Percentiles rank a stretch among this genome's conserved stretches.
Conservation (phyloP, 768 basidiomycete species). For the Panaeolus papilionaceus region DNA sequence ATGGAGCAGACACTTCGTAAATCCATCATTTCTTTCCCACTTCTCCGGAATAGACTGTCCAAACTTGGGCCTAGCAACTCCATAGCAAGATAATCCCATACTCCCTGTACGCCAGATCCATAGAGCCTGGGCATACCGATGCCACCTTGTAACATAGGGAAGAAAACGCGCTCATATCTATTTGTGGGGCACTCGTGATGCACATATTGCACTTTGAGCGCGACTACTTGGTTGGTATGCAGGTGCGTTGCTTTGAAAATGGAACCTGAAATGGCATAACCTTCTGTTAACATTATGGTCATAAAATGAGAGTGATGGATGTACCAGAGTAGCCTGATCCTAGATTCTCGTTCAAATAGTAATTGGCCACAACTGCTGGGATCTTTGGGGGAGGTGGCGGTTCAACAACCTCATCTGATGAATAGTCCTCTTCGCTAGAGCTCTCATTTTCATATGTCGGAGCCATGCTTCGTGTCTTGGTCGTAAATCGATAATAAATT, state of each 20-base stretch:
- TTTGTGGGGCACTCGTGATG: slow-evolving; percentile 82
- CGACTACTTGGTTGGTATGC: slow-evolving; percentile 63
- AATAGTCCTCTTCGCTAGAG: slow-evolving; percentile 24
- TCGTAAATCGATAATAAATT: background rate
- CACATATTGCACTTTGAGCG: slow-evolving; percentile 74
- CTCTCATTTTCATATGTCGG: background rate
- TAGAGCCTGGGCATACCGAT: slow-evolving; percentile 78
- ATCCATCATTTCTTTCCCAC: slow-evolving; percentile 66
- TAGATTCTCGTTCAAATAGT: slow-evolving; percentile 60
- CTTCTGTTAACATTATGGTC: background rate
- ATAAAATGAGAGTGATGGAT: background rate
- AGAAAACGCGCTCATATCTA: slow-evolving; percentile 69
- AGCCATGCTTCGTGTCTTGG: background rate
- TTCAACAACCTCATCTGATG: slow-evolving; percentile 22
- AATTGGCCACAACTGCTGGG: slow-evolving; percentile 62
- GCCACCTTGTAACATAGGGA: slow-evolving; percentile 74
- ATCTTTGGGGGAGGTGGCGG: slow-evolving; percentile 30
- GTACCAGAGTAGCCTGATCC: slow-evolving; percentile 78
- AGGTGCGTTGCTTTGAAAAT: slow-evolving; percentile 71
- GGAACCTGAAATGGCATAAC: slow-evolving; percentile 52
- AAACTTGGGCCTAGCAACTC: slow-evolving; percentile 75
- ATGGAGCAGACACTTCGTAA: slow-evolving; percentile 75
- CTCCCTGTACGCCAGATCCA: slow-evolving; percentile 60
- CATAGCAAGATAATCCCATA: slow-evolving; percentile 79
- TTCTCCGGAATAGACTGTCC: slow-evolving; percentile 63